A percentile compares a stretch with the other conserved stretches of the same genome.
These are phyloP conservation scores for Erigeron philadelphicus DNA, from an alignment of 140 eudicot genomes.

Conservation along the genomic window DNA sequence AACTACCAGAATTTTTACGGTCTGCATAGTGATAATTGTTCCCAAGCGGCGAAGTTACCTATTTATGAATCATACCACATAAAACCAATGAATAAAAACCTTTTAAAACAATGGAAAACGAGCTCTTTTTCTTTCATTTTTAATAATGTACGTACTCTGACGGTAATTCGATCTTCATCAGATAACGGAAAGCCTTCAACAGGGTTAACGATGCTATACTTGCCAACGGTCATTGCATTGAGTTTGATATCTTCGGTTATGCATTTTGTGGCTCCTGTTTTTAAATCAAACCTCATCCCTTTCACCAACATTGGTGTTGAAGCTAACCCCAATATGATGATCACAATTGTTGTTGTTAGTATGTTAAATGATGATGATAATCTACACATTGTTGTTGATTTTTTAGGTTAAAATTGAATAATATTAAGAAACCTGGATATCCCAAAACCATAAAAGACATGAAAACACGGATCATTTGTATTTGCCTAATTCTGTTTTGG, in stretches of 20 bases:
- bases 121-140: too few relatives aligned
- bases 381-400: slow-evolving; percentile 26
- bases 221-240: slow-evolving; percentile 68
- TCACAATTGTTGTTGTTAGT: neutral
- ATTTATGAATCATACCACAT: neutral
- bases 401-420: neutral
- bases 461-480: slow-evolving; percentile 19
- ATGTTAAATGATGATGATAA: slow-evolving; percentile 3
- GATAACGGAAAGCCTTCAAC: slow-evolving; percentile 43
- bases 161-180: slow-evolving; percentile 49
- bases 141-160: slow-evolving; percentile 46
- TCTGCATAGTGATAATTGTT: slow-evolving; percentile 50
- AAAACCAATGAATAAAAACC: neutral
- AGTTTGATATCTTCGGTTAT: slow-evolving; percentile 61
- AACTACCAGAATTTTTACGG: slow-evolving; percentile 41
- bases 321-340: slow-evolving; percentile 21
- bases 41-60: slow-evolving; percentile 64
- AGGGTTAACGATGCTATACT: slow-evolving; percentile 51
- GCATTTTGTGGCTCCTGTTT: slow-evolving; percentile 63
- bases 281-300: slow-evolving; percentile 52
- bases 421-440: slow-evolving; percentile 18
- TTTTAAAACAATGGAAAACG: too few relatives aligned
- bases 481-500: neutral
- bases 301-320: slow-evolving; percentile 24
- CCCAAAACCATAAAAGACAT: neutral